These are phyloP conservation scores for Echinosphaeria canescens DNA, from an alignment of 2,329 filamentous ascomycete genomes.

Conservation along the genomic window DNA sequence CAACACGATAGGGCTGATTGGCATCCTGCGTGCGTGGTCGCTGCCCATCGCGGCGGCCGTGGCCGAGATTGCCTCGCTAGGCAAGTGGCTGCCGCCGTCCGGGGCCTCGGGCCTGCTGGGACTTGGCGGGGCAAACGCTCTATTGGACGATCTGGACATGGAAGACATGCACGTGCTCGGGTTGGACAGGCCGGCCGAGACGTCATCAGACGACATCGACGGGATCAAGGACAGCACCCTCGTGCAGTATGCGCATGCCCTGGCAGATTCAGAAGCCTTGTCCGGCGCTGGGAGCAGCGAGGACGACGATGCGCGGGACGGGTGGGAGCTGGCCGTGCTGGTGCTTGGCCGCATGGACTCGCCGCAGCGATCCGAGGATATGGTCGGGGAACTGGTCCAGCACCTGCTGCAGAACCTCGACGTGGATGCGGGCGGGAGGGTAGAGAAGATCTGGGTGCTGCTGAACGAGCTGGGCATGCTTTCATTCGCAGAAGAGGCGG, in stretches of 20 bases:
- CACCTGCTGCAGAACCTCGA: constrained; percentile 39
- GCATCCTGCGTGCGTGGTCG: constrained; percentile 60
- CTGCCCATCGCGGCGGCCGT: constrained; percentile 57
- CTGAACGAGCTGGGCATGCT: constrained; percentile 61
- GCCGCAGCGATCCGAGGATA: constrained; percentile 44
- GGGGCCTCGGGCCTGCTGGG: constrained; percentile 10
- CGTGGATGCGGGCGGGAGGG: constrained; percentile 44
- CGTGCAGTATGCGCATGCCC: constrained; percentile 47
- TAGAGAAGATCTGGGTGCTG: constrained; percentile 65
- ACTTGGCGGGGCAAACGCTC: too few species aligned
- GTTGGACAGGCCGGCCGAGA: constrained; percentile 32
- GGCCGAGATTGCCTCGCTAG: constrained; percentile 65
- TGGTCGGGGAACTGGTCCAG: constrained; percentile 49
- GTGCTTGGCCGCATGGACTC: constrained; percentile 68
- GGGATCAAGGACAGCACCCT: constrained; percentile 65
- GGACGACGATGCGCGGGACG: constrained; percentile 25
- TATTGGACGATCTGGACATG: constrained; percentile 53
- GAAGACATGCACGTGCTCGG: constrained; percentile 72
- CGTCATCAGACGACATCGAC: constrained; percentile 29
- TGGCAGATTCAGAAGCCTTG: constrained; percentile 33
- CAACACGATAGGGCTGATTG: constrained; percentile 55
- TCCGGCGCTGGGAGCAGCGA: too few species aligned
- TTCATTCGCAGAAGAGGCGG: constrained; percentile 58
- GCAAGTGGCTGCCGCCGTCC: constrained; percentile 55
- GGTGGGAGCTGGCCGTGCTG: constrained; percentile 79